Evolutionary conservation across 192 early-diverging fungal genomes (phyloP).

Genomic region (Spizellomyces punctatus): DNA sequence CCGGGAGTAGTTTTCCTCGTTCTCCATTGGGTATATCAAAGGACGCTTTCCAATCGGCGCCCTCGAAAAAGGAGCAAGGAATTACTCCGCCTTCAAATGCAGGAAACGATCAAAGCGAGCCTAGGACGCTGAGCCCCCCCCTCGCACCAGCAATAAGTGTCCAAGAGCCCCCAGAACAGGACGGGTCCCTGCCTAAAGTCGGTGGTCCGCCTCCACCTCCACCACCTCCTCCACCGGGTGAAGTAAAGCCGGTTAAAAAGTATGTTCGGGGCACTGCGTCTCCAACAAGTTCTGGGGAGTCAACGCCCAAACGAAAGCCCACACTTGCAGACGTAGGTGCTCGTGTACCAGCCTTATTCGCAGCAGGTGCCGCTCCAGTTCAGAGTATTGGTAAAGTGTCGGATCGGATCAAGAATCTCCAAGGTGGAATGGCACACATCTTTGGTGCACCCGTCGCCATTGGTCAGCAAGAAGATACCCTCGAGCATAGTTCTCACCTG

Average conservation of each 20-base stretch:
- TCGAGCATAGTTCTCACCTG: too few relatives aligned
- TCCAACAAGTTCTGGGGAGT: slow-evolving; percentile 7
- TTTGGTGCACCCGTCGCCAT: slow-evolving; percentile 18
- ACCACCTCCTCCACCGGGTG: slow-evolving; percentile 41
- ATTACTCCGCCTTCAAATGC: background rate
- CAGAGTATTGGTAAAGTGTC: slow-evolving; percentile 33
- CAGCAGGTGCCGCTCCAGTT: slow-evolving; percentile 11
- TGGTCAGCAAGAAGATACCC: background rate
- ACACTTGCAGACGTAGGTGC: slow-evolving; percentile 45
- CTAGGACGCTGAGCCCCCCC: too few relatives aligned
- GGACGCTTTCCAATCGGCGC: background rate
- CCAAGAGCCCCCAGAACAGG: too few relatives aligned
- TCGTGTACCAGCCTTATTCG: slow-evolving; percentile 33
- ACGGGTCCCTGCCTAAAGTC: slow-evolving; percentile 3
- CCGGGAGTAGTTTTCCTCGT: background rate
- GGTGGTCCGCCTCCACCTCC: slow-evolving; percentile 44
- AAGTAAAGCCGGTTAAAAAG: slow-evolving; percentile 34
- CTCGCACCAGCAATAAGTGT: background rate
- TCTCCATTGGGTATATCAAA: background rate
- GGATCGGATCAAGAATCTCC: slow-evolving; percentile 31
- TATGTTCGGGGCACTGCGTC: slow-evolving; percentile 25
- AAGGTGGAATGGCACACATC: slow-evolving; percentile 26
- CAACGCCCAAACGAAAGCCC: slow-evolving; percentile 37
- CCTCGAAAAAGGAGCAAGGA: background rate
- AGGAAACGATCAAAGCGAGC: background rate